Percentiles rank a stretch among this genome's conserved stretches.
These are phyloP conservation scores for Tulasnella calospora DNA, from an alignment of 768 basidiomycete species.

Conservation along the genomic window DNA sequence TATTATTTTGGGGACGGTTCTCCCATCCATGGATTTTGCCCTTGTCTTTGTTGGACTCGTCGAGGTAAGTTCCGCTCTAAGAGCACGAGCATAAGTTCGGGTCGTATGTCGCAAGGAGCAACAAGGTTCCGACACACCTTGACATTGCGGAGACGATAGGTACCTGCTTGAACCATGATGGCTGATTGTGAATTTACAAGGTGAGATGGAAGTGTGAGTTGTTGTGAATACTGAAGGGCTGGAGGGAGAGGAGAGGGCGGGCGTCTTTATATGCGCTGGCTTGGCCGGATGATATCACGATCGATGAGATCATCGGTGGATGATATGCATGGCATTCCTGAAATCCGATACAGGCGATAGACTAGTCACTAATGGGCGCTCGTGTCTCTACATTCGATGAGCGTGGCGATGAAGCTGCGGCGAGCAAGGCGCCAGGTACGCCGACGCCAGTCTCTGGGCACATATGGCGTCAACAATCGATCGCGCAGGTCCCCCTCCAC, in stretches of 20 bases:
- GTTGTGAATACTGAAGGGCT: background rate
- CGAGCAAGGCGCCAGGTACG: background rate
- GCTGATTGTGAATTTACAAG: background rate
- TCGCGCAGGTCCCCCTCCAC: background rate
- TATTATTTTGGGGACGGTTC: constrained; percentile 17
- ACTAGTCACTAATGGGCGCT: background rate
- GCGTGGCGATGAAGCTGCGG: background rate
- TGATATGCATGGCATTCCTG: background rate
- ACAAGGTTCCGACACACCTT: background rate
- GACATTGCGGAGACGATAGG: constrained; percentile 14
- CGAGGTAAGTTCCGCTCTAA: constrained; percentile 24
- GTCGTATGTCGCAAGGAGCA: background rate
- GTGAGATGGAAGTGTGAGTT: background rate
- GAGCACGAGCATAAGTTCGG: background rate
- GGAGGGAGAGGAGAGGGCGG: background rate
- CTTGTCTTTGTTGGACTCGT: background rate
- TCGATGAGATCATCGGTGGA: background rate
- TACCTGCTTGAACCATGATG: constrained; percentile 10
- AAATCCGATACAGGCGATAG: background rate
- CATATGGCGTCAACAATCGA: background rate
- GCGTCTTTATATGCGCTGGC: background rate
- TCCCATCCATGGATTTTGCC: constrained; percentile 17
- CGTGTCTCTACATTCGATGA: background rate
- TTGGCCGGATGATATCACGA: too few relatives aligned
- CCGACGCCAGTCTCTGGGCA: background rate